Percentiles rank a stretch among this genome's conserved stretches.
Conservation (phyloP, 129 eudicot species). For the Pulicaria dysenterica region DNA sequence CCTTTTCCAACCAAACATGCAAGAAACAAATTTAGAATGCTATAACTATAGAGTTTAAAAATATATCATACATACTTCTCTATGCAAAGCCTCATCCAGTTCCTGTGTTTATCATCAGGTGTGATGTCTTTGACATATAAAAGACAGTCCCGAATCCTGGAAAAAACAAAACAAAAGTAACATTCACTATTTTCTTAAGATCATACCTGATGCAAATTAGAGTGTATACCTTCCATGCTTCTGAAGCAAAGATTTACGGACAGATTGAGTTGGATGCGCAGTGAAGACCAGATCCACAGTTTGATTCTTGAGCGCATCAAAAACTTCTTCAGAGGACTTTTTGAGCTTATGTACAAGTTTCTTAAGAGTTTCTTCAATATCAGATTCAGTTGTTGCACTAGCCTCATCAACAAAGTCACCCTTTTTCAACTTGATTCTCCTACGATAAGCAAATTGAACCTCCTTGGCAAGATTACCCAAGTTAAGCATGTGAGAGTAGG, state of each 20-base stretch:
- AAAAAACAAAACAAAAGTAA: background rate
- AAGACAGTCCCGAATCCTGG: slow-evolving; percentile 5
- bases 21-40: no score
- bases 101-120: slow-evolving; percentile 83
- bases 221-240: slow-evolving; percentile 12
- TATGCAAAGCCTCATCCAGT: slow-evolving; percentile 79
- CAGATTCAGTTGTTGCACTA: slow-evolving; percentile 1
- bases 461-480: slow-evolving; percentile 2
- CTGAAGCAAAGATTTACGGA: slow-evolving; percentile 9
- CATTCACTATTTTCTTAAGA: background rate
- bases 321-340: slow-evolving; percentile 5
- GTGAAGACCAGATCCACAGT: slow-evolving; percentile 7
- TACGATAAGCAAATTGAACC: slow-evolving; percentile 5
- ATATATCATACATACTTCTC: slow-evolving; percentile 71
- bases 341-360: slow-evolving; percentile 13
- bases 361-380: slow-evolving; percentile 12
- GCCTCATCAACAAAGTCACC: slow-evolving; percentile 8
- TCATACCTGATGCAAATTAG: background rate
- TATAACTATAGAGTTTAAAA: no score
- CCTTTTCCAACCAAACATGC: no score
- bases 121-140: slow-evolving; percentile 67
- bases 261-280: slow-evolving; percentile 6
- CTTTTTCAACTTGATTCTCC: background rate
- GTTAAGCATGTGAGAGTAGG: slow-evolving; percentile 1
- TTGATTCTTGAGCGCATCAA: slow-evolving; percentile 8